Percentiles rank a stretch among this genome's conserved stretches.
phyloP scores from a whole-genome alignment of 148 eudicot genomes.

The Fagopyrum homotropicum region DNA sequence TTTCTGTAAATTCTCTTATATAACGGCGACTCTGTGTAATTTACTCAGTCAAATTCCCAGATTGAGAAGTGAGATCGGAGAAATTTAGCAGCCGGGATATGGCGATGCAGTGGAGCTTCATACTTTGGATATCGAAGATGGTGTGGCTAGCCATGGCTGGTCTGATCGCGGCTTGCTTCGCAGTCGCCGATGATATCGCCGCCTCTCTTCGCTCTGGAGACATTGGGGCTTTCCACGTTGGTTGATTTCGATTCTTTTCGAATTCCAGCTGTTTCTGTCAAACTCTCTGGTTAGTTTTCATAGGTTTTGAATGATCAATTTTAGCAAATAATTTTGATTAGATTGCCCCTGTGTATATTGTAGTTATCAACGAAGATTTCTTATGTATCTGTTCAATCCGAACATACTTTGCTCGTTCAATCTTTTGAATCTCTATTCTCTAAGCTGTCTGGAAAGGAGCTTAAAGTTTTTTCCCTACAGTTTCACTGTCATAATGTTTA shows the following conservation, averaged over 20 bases:
- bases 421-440: not conserved
- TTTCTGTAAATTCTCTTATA: no score
- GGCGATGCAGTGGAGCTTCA: conserved; percentile 61
- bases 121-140: conserved; percentile 49
- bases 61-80: not conserved
- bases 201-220: conserved; percentile 48
- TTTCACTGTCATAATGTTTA: not conserved
- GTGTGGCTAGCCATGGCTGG: conserved; percentile 50
- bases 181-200: conserved; percentile 74
- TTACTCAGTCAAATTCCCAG: not conserved
- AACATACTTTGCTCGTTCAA: not conserved
- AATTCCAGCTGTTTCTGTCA: not conserved
- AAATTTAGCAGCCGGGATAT: conserved; percentile 17
- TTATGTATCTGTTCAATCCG: not conserved
- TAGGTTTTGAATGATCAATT: not conserved
- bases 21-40: no score
- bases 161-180: conserved; percentile 52
- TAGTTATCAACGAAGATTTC: conserved; percentile 6
- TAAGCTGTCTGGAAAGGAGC: not conserved
- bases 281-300: conserved; percentile 2
- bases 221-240: conserved; percentile 56
- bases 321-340: not conserved
- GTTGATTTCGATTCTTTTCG: conserved; percentile 22
- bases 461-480: not conserved
- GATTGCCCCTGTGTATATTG: not conserved